Evolutionary conservation across 305 asterid species (phyloP), one percentile per base, ranked within the genome.

Genomic region (Rubia balearica): DNA sequence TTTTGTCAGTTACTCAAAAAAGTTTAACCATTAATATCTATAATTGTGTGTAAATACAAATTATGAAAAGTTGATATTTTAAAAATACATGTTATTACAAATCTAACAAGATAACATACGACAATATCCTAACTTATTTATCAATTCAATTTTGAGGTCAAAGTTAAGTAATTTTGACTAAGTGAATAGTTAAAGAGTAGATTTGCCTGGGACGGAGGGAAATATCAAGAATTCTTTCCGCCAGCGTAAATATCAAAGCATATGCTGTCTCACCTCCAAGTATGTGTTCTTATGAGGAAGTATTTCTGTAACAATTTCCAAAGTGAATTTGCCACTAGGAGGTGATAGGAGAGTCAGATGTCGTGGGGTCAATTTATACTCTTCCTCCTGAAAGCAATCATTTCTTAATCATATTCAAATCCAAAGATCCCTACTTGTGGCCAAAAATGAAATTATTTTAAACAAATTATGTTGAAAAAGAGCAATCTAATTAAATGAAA

Each of bases 231-330:
- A 38, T 10, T 45, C 55, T 38, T 36, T 40, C 49, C 24, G 5
- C 56, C 16, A 24, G n/a, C 7, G 21, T 55, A 55, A 12, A 33
- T 33, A 33, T 33, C 38, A 30, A 53, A 36, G 10, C 19, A 17
- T 5, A 65, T 53, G 60, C 1, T 14, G 17, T 63, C 56, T 75
- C 60, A 92, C 98, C 96, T 88, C 97, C 67, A 92, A 81, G 36
- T 96, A 88, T 4, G 98, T 92, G 81, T 92, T 92, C 79, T 81
- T 83, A 68, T 88, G 96, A 42, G 97, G 97, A 71, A 82, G 75
- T 80, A 92, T 88, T 78, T 92, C 98, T 16, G 89, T 92, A 70
- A 86, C 83, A 69, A 85, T 88, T 80, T 92, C 96, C 84, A 92
- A 70, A n/a, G 82, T 80, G 77, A 88, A 92, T 61, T 86, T 87